phyloP scores from a whole-genome alignment of 148 eudicot genomes.

The Spergularia marina region DNA sequence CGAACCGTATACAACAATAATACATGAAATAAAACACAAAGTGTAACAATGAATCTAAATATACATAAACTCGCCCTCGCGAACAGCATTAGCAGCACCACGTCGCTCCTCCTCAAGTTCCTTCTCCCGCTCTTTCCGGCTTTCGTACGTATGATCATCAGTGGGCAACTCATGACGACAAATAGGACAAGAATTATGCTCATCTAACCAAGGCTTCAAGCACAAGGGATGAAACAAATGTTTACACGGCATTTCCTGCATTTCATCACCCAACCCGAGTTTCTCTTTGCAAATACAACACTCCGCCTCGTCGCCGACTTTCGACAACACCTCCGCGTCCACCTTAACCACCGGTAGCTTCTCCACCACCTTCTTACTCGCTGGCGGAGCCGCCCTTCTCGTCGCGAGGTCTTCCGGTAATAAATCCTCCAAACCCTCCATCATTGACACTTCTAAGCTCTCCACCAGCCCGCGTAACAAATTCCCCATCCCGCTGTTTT shows the following conservation, averaged over 20 bases:
- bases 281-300: slow-evolving; percentile 86
- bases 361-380: slow-evolving; percentile 81
- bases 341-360: slow-evolving; percentile 70
- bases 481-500: slow-evolving; percentile 24
- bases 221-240: slow-evolving; percentile 89
- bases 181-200: slow-evolving; percentile 90
- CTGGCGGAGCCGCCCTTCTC: slow-evolving; percentile 65
- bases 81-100: slow-evolving; percentile 98
- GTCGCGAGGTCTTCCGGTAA: slow-evolving; percentile 37
- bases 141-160: slow-evolving; percentile 89
- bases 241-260: slow-evolving; percentile 94
- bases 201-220: slow-evolving; percentile 94
- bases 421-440: slow-evolving; percentile 23
- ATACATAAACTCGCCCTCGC: slow-evolving; percentile 95
- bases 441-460: slow-evolving; percentile 44
- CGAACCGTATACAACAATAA: background rate
- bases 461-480: slow-evolving; percentile 54
- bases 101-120: slow-evolving; percentile 92
- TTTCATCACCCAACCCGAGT: slow-evolving; percentile 57
- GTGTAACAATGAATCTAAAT: slow-evolving; percentile 31
- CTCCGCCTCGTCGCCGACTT: slow-evolving; percentile 70
- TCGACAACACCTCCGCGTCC: slow-evolving; percentile 43
- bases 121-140: slow-evolving; percentile 90
- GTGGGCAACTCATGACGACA: slow-evolving; percentile 89
- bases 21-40: background rate